Evolutionary conservation across 371 early-diverging fungal species (phyloP), one percentile per base, ranked within the genome.

Genomic region (Chytridium lagenaria): DNA sequence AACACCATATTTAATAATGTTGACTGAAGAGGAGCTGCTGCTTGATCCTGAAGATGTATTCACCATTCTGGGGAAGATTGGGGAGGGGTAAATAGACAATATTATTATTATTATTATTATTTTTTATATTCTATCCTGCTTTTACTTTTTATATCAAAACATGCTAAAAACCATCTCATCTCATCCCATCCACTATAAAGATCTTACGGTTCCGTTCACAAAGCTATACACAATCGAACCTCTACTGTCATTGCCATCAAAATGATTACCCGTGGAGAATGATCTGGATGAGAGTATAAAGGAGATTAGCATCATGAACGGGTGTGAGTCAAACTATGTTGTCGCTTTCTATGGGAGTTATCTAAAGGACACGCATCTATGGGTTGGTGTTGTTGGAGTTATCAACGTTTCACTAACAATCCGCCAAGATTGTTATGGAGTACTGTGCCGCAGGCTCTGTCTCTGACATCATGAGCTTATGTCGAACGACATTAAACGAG

Each of bases 131-230:
- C n/a, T n/a, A n/a, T n/a, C n/a, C n/a, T n/a, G n/a, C n/a, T n/a
- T n/a, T n/a, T n/a, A n/a, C n/a, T n/a, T n/a, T n/a, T n/a, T n/a
- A n/a, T n/a, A n/a, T n/a, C n/a, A n/a, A n/a, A n/a, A n/a, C n/a
- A n/a, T n/a, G n/a, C n/a, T n/a, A n/a, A n/a, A n/a, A n/a, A n/a
- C n/a, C n/a, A n/a, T n/a, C n/a, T n/a, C n/a, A n/a, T n/a, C n/a
- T n/a, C n/a, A n/a, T n/a, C n/a, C n/a, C n/a, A n/a, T n/a, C n/a
- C 22, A 26, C 0, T 51, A 31, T 44, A 49, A 49, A 90, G 92
- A 5, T 89, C 91, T 1, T 92, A 89, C 74, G 92, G 91, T 1
- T 79, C 88, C 15, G 91, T 92, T 7, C 89, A 91, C 78, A 90
- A 88, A 71, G 92, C 90, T 23, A 77, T 81, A 40, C 87, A 90